Percentiles rank a stretch among this genome's conserved stretches.
phyloP scores from a whole-genome alignment of 2,329 filamentous ascomycete species.

The Cryphonectria carpinicola region DNA sequence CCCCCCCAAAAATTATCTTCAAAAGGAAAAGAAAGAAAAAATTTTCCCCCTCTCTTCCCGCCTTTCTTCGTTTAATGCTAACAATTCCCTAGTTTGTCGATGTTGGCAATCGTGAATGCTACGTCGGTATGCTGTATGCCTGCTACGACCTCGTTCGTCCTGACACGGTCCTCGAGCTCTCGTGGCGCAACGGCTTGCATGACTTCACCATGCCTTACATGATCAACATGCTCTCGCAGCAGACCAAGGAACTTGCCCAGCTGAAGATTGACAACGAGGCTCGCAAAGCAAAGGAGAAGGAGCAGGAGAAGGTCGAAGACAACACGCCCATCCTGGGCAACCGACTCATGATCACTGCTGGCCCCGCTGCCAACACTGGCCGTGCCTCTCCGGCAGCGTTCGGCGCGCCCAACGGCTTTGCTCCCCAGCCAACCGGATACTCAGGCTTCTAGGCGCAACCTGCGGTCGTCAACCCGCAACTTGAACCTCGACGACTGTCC shows the following conservation, averaged over 20 bases:
- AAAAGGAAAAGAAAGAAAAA: too few species aligned
- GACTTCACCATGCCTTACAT: conserved; percentile 99
- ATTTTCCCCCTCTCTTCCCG: background rate
- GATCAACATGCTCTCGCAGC: conserved; percentile 96
- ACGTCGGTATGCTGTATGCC: conserved; percentile 98
- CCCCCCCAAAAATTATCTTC: background rate
- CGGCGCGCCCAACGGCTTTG: conserved; percentile 36
- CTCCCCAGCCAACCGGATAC: conserved; percentile 76
- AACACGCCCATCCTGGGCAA: conserved; percentile 89
- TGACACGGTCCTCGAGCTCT: conserved; percentile 91
- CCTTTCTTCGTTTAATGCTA: conserved; percentile 36
- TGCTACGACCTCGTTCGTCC: conserved; percentile 97
- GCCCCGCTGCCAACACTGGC: conserved; percentile 61
- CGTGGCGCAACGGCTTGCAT: conserved; percentile 90
- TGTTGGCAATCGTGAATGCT: conserved; percentile 98
- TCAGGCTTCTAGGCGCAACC: conserved; percentile 52
- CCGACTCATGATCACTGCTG: conserved; percentile 94
- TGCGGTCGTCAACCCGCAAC: conserved; percentile 30
- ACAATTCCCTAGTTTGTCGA: conserved; percentile 79
- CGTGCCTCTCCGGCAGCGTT: conserved; percentile 66
- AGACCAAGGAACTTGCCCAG: conserved; percentile 80
- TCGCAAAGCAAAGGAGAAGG: conserved; percentile 44
- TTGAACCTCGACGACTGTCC: conserved; percentile 6
- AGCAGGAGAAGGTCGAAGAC: conserved; percentile 79
- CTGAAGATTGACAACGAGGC: conserved; percentile 93